Base-by-base conservation (phyloP, 192 early-diverging fungal species). In the Spizellomyces sp. region DNA sequence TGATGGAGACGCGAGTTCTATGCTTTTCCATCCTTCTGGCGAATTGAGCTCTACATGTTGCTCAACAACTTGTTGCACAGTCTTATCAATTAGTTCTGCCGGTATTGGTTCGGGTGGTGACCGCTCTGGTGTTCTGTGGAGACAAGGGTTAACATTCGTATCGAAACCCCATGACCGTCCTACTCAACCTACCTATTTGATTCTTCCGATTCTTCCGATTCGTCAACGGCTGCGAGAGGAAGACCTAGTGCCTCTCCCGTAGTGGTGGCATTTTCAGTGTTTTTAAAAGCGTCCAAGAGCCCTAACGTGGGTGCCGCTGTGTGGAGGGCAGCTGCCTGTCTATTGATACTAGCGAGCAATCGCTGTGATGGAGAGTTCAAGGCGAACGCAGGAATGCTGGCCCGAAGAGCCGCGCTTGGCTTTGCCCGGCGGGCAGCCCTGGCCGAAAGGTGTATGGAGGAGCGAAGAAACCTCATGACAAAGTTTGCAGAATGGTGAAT, bases 121-220 rank as follows among this genome's bases (percentile, higher is more conserved):
- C 27, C 41, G 60, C 6, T 19, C 22, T 56, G n/a, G 54, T 7
- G n/a, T 56, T 19, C n/a, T 22, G 54, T 22, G n/a, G 54, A n/a
- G 22, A 56, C n/a, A 6, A 19, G 7, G 54, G 6, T 56, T 22
- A 22, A 56, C 22, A n/a, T 19, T n/a, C 54, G 54, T 6, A n/a
- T 22, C n/a, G 54, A n/a, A 56, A 7, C 54, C 52, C n/a, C 6
- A 56, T 7, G n/a, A 19, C 54, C 22, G 54, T 56, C 22, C 22
- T n/a, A n/a, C 22, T 5, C 54, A 6, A 56, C 67, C 22, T 12
- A 69, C 56, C 67, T 22, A 27, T 57, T 21, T 69, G 67, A 69
- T 60, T 70, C 58, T 70, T 70, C 69, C 14, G 42, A 36, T 45
- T 70, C 69, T 2, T 62, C 69, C 27, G 69, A 19, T 27, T 43